phyloP scores from a whole-genome alignment of 768 basidiomycete genomes.

The Cubamyces lactineus region DNA sequence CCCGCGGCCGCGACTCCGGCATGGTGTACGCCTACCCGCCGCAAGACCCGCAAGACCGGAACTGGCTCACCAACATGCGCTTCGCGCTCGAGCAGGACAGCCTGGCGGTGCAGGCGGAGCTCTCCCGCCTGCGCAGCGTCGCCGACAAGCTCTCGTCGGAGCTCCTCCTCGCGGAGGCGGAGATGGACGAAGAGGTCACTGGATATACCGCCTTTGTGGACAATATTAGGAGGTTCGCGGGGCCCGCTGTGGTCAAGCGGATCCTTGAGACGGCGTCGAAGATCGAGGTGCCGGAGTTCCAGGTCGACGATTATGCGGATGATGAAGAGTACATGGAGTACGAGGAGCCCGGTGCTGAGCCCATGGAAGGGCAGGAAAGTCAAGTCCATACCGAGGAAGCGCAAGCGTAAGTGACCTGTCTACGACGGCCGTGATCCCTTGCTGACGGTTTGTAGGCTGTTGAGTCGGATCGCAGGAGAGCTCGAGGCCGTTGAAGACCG shows the following conservation, averaged over 20 bases:
- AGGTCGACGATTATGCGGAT: not conserved
- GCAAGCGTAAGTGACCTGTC: not conserved
- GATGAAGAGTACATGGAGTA: not conserved
- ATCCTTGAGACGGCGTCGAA: not conserved
- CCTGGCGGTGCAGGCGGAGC: not conserved
- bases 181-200: slow-evolving; percentile 5
- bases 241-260: not conserved
- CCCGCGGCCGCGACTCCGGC: not conserved
- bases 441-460: not conserved
- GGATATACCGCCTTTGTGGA: not conserved
- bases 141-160: not conserved
- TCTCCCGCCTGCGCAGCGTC: not conserved
- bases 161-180: not conserved
- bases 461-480: not conserved
- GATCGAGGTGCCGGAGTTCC: not conserved
- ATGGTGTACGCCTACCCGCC: slow-evolving; percentile 11
- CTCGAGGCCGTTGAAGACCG: not conserved
- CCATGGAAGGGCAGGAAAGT: too few relatives aligned
- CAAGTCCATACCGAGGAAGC: too few relatives aligned
- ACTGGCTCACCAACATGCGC: slow-evolving; percentile 21
- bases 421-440: too few relatives aligned
- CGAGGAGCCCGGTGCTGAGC: not conserved
- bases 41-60: not conserved
- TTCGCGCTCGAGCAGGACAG: not conserved
- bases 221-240: not conserved